Evolutionary conservation across 129 eudicot genomes (phyloP).

Genomic region (Tanacetum coccineum): DNA sequence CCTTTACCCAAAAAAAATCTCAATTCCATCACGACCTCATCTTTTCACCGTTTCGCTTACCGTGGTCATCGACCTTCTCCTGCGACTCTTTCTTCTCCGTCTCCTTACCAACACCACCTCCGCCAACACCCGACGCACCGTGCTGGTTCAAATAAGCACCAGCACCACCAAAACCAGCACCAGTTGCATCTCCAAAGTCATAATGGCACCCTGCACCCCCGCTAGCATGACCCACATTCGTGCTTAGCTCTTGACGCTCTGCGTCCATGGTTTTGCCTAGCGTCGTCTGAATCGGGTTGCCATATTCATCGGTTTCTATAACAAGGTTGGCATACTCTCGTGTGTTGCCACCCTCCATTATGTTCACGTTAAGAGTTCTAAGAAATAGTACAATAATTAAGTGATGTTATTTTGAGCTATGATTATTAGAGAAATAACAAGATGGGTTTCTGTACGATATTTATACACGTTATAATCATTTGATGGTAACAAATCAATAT

Average conservation of each 20-base stretch:
- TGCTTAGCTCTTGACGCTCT: neutral
- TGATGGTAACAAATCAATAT: no score
- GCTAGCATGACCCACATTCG: slow-evolving; percentile 19
- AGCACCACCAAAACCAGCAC: slow-evolving; percentile 11
- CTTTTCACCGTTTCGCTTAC: neutral
- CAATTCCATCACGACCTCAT: neutral
- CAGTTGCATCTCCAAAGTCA: slow-evolving; percentile 9
- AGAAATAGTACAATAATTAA: no score
- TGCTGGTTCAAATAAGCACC: neutral
- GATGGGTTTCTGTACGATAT: no score
- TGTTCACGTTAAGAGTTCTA: no score
- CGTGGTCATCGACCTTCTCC: neutral
- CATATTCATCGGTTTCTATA: slow-evolving; percentile 43
- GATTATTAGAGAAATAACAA: no score
- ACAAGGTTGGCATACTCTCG: slow-evolving; percentile 46
- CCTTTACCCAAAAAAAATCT: no score
- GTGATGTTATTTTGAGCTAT: no score
- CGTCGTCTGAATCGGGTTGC: slow-evolving; percentile 27
- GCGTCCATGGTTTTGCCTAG: neutral
- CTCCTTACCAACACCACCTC: neutral
- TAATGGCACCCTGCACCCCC: slow-evolving; percentile 24
- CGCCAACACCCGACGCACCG: neutral
- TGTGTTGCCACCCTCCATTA: slow-evolving; percentile 35
- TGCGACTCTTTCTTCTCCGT: neutral
- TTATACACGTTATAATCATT: no score